These are phyloP conservation scores for Acorus gramineus DNA, from an alignment of 106 monocot genomes.

Conservation along the genomic window DNA sequence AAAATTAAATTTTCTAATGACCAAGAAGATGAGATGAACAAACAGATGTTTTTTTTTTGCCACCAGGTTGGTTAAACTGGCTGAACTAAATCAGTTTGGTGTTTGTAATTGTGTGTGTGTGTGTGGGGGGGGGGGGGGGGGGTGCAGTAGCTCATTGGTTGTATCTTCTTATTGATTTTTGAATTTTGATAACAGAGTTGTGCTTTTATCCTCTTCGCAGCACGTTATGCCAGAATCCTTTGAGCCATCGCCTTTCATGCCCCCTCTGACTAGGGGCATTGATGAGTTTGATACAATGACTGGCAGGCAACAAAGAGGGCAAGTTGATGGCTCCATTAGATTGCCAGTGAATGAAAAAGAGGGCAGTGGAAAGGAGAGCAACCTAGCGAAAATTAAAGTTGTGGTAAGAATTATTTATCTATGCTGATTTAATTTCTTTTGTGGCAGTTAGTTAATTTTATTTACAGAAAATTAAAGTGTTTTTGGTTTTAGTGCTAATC, in stretches of 20 bases:
- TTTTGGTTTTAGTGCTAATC: neutral
- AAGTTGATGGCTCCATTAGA: slow-evolving; percentile 22
- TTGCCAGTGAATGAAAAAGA: slow-evolving; percentile 36
- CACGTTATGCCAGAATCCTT: slow-evolving; percentile 57
- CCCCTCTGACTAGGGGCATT: slow-evolving; percentile 22
- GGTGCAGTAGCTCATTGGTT: too few species aligned
- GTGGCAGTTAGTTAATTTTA: neutral
- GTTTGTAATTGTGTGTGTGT: too few species aligned
- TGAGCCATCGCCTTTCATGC: slow-evolving; percentile 69
- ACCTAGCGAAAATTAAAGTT: slow-evolving; percentile 85
- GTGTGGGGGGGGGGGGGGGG: too few species aligned
- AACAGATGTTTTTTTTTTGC: too few species aligned
- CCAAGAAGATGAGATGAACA: too few species aligned
- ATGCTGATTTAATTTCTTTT: slow-evolving; percentile 12
- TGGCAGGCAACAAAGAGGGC: slow-evolving; percentile 28
- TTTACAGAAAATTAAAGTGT: neutral
- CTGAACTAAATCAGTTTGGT: too few species aligned
- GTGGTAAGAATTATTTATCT: slow-evolving; percentile 31
- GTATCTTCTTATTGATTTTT: slow-evolving; percentile 1
- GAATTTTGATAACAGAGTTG: neutral
- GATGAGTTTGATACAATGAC: slow-evolving; percentile 43
- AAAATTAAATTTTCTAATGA: too few species aligned
- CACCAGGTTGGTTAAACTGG: too few species aligned
- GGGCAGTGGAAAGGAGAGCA: slow-evolving; percentile 47
- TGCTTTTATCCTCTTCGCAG: slow-evolving; percentile 30